Evolutionary conservation across 2,329 filamentous ascomycete species (phyloP), one percentile per base, ranked within the genome.

Genomic region (Raffaelea arxii): DNA sequence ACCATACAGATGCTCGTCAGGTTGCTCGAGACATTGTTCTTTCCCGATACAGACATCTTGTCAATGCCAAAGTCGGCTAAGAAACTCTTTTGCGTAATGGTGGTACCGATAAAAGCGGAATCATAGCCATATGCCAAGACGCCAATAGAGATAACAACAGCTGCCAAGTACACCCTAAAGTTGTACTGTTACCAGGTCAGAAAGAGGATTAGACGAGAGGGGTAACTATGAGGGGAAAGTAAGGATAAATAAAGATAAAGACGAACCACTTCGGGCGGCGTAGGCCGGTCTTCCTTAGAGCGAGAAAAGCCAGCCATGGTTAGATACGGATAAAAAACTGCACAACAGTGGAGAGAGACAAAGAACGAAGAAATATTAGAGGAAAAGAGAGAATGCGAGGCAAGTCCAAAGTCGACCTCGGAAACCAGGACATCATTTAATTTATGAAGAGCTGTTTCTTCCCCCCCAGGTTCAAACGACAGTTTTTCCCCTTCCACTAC

Each of bases 81-180:
- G 60, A 77, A 77, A 48, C 65, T 67, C 18, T 62, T 52, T 23
- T 68, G 70, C 3, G 70, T 65, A 46, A 77, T 75, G 0, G 73
- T 77, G 1, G 71, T 74, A 4, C 74, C 74, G 21, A 77, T 67
- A 57, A 77, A 76, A 14, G 72, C 70, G 3, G 66, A 69, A 51
- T 76, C 73, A 53, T 77, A 75, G 14, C 72, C 71, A 49, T 74
- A 74, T 18, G 18, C 5, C 11, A 44, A 21, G 19, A 21, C 12
- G 12, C 35, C 35, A 16, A 23, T 44, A 4, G 71, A 66, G 40
- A 75, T 72, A 25, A 74, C 62, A n/a, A 66, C 54, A 0, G 69
- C 65, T 41, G 70, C 65, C 6, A 59, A 61, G 53, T 76, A 76
- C 21, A 75, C 58, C 4, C 67, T 63, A 67, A 67, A 71, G 51